Base-by-base conservation (phyloP, 2,329 filamentous ascomycete species). In the Microcera coccophila region DNA sequence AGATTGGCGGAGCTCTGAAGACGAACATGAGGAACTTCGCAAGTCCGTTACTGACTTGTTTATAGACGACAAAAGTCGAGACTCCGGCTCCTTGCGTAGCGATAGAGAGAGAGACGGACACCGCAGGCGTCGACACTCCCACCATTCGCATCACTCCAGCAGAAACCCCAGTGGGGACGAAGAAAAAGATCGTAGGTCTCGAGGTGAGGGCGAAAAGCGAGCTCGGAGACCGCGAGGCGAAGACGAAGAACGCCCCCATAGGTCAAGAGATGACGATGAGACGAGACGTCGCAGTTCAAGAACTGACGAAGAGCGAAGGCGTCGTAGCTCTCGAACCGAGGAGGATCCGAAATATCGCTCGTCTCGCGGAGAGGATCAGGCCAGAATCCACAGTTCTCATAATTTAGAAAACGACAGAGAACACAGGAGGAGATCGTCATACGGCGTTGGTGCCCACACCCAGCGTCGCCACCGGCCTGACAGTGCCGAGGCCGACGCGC, bases 1-100 rank as follows among this genome's bases (percentile, higher is more conserved):
- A 49, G 59, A 53, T 55, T 60, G 49, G 55, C 60, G 51, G 58
- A 59, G 56, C 56, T 61, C 60, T 60, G 63, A 58, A 45, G 61
- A 67, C 52, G 59, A 62, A 53, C 62, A 68, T 49, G 59, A 63
- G 52, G 66, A 66, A 56, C 62, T 70, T 65, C 59, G 63, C 59
- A 62, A 65, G 62, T 66, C 68, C 63, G 68, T 72, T 72, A 68
- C 76, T 79, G 72, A 79, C 75, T 68, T 72, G 60, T 73, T 68
- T 64, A 66, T 68, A 79, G 75, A 76, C 65, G 72, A 74, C 53
- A 73, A 63, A 58, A 62, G 59, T 57, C 68, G 62, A 59, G 65
- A 67, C 47, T 56, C 55, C 41, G 57, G 57, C 48, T 62, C 62
- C 44, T 59, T 63, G 35, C 62, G 57, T 50, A 49, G 63, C 50